phyloP scores from a whole-genome alignment of 1,284 basidiomycete genomes.

The Irpex sp. region DNA sequence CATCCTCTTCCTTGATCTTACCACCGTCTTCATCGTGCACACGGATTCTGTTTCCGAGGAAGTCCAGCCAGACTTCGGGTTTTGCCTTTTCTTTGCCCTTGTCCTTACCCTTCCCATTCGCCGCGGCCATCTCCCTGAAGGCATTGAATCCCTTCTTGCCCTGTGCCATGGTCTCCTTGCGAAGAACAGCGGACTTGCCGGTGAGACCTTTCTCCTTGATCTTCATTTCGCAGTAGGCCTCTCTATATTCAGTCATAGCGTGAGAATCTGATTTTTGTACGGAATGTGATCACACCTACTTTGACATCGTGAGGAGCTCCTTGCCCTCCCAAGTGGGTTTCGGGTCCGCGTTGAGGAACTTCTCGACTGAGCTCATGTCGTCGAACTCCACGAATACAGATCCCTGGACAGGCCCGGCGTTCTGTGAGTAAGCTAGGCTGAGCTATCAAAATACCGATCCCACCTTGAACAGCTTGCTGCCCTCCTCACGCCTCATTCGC shows the following conservation, averaged over 20 bases:
- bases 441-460: neutral
- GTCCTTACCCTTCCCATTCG: constrained; percentile 36
- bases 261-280: neutral
- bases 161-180: constrained; percentile 48
- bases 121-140: constrained; percentile 75
- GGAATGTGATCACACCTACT: constrained; percentile 43
- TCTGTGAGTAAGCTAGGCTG: neutral
- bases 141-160: constrained; percentile 78
- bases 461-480: constrained; percentile 83
- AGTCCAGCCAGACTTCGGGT: constrained; percentile 65
- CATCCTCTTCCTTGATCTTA: constrained; percentile 63
- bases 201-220: constrained; percentile 92
- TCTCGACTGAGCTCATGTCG: constrained; percentile 65
- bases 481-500: constrained; percentile 76
- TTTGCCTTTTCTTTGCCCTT: constrained; percentile 40
- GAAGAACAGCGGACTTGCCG: constrained; percentile 58
- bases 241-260: constrained; percentile 39
- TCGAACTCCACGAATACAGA: constrained; percentile 94
- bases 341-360: constrained; percentile 77
- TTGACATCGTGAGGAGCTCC: constrained; percentile 84
- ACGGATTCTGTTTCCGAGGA: constrained; percentile 62
- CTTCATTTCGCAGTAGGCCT: constrained; percentile 95
- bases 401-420: constrained; percentile 44
- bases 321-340: constrained; percentile 77
- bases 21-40: constrained; percentile 67